These are phyloP conservation scores for Fraxinus cuspidata DNA, from an alignment of 257 asterid genomes.

Conservation along the genomic window DNA sequence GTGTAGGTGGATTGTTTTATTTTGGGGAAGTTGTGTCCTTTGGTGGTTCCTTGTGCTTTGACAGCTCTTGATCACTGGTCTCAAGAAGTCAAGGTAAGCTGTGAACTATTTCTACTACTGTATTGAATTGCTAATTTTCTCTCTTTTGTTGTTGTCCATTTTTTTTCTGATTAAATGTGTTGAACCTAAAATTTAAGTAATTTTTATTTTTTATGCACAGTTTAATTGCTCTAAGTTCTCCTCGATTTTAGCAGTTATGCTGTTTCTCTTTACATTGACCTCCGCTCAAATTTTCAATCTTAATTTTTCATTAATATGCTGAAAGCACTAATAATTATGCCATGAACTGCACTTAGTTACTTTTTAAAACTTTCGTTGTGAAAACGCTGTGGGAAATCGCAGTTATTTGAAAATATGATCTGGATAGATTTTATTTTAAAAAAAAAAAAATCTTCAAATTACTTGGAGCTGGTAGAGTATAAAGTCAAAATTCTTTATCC, in stretches of 20 bases:
- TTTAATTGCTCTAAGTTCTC: constrained; percentile 5
- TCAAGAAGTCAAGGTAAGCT: constrained; percentile 81
- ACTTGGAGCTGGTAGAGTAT: background rate
- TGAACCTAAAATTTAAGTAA: background rate
- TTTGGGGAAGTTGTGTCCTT: constrained; percentile 71
- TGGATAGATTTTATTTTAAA: background rate
- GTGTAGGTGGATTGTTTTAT: constrained; percentile 69
- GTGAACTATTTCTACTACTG: constrained; percentile 3
- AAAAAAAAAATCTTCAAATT: background rate
- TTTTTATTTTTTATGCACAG: background rate
- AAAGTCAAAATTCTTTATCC: background rate
- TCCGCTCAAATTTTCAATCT: background rate
- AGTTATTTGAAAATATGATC: background rate
- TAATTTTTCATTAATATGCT: background rate
- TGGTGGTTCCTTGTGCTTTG: constrained; percentile 86
- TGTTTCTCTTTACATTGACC: background rate
- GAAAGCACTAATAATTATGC: background rate
- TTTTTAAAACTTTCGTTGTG: background rate
- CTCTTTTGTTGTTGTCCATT: background rate
- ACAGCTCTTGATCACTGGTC: constrained; percentile 99
- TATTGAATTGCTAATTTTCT: background rate
- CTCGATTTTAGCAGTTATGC: constrained; percentile 1
- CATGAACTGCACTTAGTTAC: background rate
- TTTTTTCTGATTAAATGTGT: background rate
- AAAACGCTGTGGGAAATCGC: background rate